Percentiles rank a stretch among this genome's conserved stretches.
Conservation (phyloP, 2,329 filamentous ascomycete species). For the Talaromyces sp. region DNA sequence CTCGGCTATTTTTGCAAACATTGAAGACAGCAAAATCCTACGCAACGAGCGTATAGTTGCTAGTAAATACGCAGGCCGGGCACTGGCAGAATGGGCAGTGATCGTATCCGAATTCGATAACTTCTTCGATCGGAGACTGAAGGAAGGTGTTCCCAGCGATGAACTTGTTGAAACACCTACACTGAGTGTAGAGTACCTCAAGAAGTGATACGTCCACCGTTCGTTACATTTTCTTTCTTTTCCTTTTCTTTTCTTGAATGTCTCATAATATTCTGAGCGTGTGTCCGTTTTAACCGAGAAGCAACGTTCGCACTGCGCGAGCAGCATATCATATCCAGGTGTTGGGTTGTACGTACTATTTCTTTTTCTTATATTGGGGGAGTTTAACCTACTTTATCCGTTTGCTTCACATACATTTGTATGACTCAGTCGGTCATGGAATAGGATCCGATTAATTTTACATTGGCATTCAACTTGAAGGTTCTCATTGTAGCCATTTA, state of each 20-base stretch:
- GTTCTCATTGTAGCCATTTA: too few species aligned
- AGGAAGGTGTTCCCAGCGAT: constrained; percentile 56
- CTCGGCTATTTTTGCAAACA: constrained; percentile 18
- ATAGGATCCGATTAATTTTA: background rate
- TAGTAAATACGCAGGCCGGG: constrained; percentile 57
- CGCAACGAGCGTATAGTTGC: constrained; percentile 29
- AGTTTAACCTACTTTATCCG: background rate
- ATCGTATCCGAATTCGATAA: constrained; percentile 59
- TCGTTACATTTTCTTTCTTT: background rate
- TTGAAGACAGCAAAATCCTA: constrained; percentile 10
- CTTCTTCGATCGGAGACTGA: constrained; percentile 58
- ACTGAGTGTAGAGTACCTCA: constrained; percentile 58
- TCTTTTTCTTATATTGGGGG: background rate
- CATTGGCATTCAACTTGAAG: background rate
- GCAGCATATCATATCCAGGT: background rate
- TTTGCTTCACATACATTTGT: background rate
- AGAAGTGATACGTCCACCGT: constrained; percentile 31
- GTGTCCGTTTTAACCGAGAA: background rate
- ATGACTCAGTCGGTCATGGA: background rate
- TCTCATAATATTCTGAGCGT: background rate
- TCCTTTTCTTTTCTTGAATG: background rate
- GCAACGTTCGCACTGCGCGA: background rate
- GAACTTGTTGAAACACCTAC: constrained; percentile 57
- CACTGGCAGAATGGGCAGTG: constrained; percentile 60
- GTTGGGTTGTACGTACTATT: background rate